Evolutionary conservation across 139 green algal genomes (phyloP), one percentile per base, ranked within the genome.

Genomic region (Diplosphaera chodatii): DNA sequence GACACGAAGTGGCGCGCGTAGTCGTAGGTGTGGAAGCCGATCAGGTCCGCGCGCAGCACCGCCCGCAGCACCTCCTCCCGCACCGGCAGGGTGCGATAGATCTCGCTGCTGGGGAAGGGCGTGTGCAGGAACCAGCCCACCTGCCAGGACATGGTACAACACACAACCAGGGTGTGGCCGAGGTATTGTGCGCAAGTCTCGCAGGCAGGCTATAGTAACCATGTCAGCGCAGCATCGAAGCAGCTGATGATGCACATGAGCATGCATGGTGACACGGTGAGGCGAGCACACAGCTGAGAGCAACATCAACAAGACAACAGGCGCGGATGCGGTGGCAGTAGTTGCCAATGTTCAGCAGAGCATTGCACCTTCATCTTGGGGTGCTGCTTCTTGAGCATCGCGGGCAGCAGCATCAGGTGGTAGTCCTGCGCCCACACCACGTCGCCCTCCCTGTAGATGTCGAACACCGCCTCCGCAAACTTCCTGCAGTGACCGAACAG

Each of bases 11-110:
- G 92, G 48, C 92, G 79, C 8, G 90, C 89, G 74, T 97, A 97
- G 83, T 97, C 92, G 69, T 97, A 97, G 40, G 92, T 96, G 83
- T 96, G 92, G 82, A 96, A 97, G 25, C 87, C 92, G 29, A 97
- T 93, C 31, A 97, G 82, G 80, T 97, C 92, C 1, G 92, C 87
- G 2, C 80, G 80, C 31, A 97, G 81, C 34, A 96, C 88, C 21
- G 89, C 88, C 6, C 86, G 78, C 63, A 97, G 82, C 40, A 97
- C 82, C 71, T 97, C 90, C 71, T 97, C 92, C 1, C 92, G 79
- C 21, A 91, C 81, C 6, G 90, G 89, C 66, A 96, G 86, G 1
- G 89, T 92, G 63, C 87, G 81, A 73, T 96, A 96, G 69, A 96
- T 94, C 80, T 94, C 88, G 55, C 76, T 86, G 27, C 83, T 93